phyloP scores from a whole-genome alignment of 352 stramenopile species.

The Globisporangium orthogonon region DNA sequence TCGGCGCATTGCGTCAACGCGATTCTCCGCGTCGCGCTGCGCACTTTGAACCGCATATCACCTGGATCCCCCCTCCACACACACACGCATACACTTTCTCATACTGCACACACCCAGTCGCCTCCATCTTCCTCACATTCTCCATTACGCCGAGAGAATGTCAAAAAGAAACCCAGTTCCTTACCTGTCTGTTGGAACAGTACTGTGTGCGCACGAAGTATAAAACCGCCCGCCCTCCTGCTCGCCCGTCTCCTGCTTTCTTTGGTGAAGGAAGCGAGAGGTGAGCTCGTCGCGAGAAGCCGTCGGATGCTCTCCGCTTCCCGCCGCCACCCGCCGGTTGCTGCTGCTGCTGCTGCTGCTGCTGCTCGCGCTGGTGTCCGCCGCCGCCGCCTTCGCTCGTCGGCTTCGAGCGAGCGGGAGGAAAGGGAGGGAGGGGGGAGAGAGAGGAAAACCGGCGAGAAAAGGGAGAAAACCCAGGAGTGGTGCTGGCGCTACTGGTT shows the following conservation, averaged over 20 bases:
- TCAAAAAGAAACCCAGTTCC: not conserved
- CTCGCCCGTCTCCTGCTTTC: no score
- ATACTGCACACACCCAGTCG: not conserved
- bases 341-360: slow-evolving; percentile 3
- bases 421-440: slow-evolving; percentile 1
- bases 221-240: not conserved
- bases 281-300: no score
- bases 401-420: not conserved
- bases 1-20: not conserved
- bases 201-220: not conserved
- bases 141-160: no score
- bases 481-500: no score
- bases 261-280: not conserved
- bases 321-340: not conserved
- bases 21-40: not conserved
- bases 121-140: not conserved
- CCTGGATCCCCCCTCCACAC: not conserved
- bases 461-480: no score
- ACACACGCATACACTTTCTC: not conserved
- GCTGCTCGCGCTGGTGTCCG: not conserved
- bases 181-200: slow-evolving; percentile 2
- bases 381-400: not conserved
- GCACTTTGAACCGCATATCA: not conserved
- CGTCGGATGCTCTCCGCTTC: no score
- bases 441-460: not conserved